Evolutionary conservation across 2,329 filamentous ascomycete genomes (phyloP), one percentile per base, ranked within the genome.

Genomic region (Aspergillaceae sp.): DNA sequence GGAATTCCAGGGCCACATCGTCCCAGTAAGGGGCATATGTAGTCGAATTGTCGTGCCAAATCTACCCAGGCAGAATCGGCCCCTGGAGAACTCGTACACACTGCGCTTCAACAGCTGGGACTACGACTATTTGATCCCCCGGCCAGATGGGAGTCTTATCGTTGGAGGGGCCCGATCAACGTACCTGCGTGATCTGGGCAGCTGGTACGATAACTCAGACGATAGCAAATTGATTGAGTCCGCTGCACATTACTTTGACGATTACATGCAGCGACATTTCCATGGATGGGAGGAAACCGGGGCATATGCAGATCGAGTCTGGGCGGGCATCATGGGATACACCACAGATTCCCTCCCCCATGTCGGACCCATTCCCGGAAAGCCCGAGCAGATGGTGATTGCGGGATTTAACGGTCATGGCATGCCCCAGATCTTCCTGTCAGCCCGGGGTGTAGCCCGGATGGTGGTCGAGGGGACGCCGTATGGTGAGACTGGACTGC

Each of bases 81-180:
- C 36, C 11, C 49, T 64, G 52, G 59, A 65, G 2, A 70, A 66
- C 2, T 80, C 79, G 1, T 84, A 82, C 55, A 80, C 74, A 19
- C 80, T 85, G 52, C 76, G 83, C 28, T 80, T 80, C 56, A 68
- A 70, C 2, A 52, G 51, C 6, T 63, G 67, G 27, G 79, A 81
- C 0, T 84, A 82, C 56, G 83, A 86, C 49, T 86, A 86, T 61
- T 79, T 86, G 72, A 76, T 85, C 6, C 72, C 77, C 1, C 71
- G 78, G 1, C 74, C 75, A 0, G 61, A 67, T n/a, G 71, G 71
- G 0, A 68, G 71, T 2, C 74, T 85, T 29, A 64, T 85, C 29
- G 81, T 84, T 9, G 82, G 82, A 0, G 82, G 82, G 10, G 80
- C 71, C 0, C 78, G 77, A 3, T 74, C 81, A 11, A 51, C 54